These are phyloP conservation scores for Colletotrichum falcatum DNA, from an alignment of 2,329 filamentous ascomycete species.

Conservation along the genomic window DNA sequence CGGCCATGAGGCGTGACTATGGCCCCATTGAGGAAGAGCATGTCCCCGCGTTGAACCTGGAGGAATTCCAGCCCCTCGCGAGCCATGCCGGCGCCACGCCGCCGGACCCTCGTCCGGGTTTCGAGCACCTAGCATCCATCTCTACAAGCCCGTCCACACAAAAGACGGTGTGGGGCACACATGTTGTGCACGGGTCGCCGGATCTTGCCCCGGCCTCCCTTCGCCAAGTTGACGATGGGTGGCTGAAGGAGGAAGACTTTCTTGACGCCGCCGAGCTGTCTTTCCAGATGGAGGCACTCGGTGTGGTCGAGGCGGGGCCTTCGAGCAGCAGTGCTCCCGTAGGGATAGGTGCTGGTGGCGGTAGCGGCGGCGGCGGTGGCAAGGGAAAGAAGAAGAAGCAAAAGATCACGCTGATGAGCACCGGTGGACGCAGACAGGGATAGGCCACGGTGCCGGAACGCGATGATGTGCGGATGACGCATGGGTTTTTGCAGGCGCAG, in stretches of 20 bases:
- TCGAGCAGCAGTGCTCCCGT: conserved; percentile 37
- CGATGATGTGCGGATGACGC: background rate
- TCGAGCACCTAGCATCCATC: conserved; percentile 78
- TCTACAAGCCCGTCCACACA: conserved; percentile 83
- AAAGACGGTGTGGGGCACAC: conserved; percentile 94
- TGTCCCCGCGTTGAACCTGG: conserved; percentile 59
- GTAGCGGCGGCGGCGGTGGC: conserved; percentile 49
- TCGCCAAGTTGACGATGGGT: conserved; percentile 76
- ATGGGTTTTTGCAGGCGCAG: background rate
- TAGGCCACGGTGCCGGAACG: conserved; percentile 39
- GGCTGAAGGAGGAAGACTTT: conserved; percentile 85
- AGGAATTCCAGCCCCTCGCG: conserved; percentile 75
- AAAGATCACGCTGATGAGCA: conserved; percentile 80
- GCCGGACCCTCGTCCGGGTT: conserved; percentile 69
- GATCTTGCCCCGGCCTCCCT: conserved; percentile 53
- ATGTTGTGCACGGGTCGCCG: conserved; percentile 71
- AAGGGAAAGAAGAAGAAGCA: conserved; percentile 77
- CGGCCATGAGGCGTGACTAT: conserved; percentile 55
- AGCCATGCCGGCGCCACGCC: conserved; percentile 64
- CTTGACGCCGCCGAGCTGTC: conserved; percentile 71
- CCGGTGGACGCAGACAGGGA: conserved; percentile 65
- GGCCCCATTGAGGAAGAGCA: conserved; percentile 56
- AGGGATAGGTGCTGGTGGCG: conserved; percentile 11
- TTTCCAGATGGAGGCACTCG: conserved; percentile 68
- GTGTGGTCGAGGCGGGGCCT: conserved; percentile 49